Percentiles rank a stretch among this genome's conserved stretches.
These are phyloP conservation scores for Fomitopsis pinicola DNA, from an alignment of 1,284 basidiomycete genomes.

Conservation along the genomic window DNA sequence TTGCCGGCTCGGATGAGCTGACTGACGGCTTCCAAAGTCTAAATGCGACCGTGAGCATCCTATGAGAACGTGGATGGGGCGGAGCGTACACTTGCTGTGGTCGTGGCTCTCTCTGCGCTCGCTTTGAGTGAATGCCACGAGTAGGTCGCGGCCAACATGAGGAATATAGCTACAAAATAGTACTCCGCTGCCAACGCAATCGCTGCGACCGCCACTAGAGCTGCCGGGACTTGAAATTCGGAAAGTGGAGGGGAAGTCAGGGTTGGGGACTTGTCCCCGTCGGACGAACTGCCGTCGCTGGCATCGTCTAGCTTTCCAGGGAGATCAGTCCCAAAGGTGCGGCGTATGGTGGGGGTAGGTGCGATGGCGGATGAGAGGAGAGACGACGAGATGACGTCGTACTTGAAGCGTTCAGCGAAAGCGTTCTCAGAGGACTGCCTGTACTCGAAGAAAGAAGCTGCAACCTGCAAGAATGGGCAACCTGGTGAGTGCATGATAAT, in stretches of 20 bases:
- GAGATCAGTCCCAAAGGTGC: conserved; percentile 22
- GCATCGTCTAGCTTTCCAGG: conserved; percentile 19
- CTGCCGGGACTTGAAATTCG: conserved; percentile 13
- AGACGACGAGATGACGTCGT: conserved; percentile 79
- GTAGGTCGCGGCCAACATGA: conserved; percentile 39
- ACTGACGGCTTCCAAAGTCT: conserved; percentile 62
- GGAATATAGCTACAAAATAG: conserved; percentile 38
- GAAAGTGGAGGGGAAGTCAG: neutral
- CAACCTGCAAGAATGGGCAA: conserved; percentile 17
- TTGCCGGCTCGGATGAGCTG: conserved; percentile 62
- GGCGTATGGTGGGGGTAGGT: conserved; percentile 20
- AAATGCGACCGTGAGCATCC: conserved; percentile 2
- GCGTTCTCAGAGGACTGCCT: conserved; percentile 23
- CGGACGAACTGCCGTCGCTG: conserved; percentile 5
- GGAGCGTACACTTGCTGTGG: conserved; percentile 44
- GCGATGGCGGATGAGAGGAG: conserved; percentile 52
- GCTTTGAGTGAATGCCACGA: conserved; percentile 34
- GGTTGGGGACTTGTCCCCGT: neutral
- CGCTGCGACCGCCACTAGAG: conserved; percentile 28
- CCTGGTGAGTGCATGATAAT: neutral
- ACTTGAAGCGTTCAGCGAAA: conserved; percentile 79
- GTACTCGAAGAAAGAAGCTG: conserved; percentile 28
- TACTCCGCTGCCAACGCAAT: conserved; percentile 46
- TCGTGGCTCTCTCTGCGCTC: conserved; percentile 39
- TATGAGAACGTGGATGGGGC: neutral